phyloP scores from a whole-genome alignment of 2,329 filamentous ascomycete species.

The Aspergillus novoparasiticus region DNA sequence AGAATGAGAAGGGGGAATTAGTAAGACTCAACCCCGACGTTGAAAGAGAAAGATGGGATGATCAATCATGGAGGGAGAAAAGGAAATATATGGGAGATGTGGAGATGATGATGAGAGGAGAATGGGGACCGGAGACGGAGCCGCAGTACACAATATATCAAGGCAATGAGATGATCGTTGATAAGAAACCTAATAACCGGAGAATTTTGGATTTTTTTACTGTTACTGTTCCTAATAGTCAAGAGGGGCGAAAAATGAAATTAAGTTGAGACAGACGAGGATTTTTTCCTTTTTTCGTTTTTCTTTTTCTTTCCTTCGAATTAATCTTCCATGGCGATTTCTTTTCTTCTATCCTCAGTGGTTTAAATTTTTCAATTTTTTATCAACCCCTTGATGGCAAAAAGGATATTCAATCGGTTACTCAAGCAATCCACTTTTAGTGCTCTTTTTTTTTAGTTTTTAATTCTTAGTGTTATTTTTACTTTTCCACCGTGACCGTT shows the following conservation, averaged over 20 bases:
- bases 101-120: neutral
- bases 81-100: neutral
- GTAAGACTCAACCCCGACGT: neutral
- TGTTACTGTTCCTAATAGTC: neutral
- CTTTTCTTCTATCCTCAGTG: neutral
- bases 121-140: neutral
- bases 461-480: neutral
- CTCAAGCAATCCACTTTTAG: neutral
- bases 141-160: constrained; percentile 8
- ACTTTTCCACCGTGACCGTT: neutral
- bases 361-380: neutral
- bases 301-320: neutral
- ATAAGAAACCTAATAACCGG: neutral
- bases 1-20: neutral
- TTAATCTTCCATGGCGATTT: neutral
- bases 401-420: neutral
- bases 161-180: constrained; percentile 4
- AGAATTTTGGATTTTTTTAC: constrained; percentile 2
- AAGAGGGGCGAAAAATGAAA: neutral
- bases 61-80: neutral
- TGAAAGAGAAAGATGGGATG: neutral
- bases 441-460: neutral
- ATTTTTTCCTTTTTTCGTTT: neutral
- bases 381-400: neutral
- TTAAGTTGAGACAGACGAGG: neutral